Base-by-base conservation (phyloP, 169 alveolate species). In the Miamiensis avidus region DNA sequence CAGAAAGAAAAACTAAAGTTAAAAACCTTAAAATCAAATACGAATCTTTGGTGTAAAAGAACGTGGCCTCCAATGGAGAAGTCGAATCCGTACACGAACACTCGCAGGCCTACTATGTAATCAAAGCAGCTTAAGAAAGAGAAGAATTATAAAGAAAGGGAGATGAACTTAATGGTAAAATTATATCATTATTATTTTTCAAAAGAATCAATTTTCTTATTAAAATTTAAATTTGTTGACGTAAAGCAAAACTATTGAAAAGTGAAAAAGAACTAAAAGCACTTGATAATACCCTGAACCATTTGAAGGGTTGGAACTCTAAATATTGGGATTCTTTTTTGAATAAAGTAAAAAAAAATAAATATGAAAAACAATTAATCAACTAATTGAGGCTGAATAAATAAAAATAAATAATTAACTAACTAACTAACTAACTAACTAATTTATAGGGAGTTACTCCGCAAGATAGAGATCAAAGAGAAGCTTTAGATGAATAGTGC, bases 81-180 rank as follows among this genome's bases (percentile, higher is more conserved):
- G 95, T 91, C 33, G 98, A 95, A 85, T 89, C 91, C 76, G 94
- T 90, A 72, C 92, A 92, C 65, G 97, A 94, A 82, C 96, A 95
- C 81, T 92, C 97, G n/a, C 91, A 96, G 84, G 98, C 98, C 6
- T 96, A 96, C 88, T 96, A 95, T 85, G 97, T 96, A 0, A 94
- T 96, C 29, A 96, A 96, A 82, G 97, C 98, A 0, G 97, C 98
- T 32, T 92, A 96, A 83, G 97, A 94, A 83, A 94, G 96, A 89
- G 98, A 96, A 88, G 97, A 94, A 76, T 88, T 96, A 1, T 93
- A 96, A 86, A 90, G 98, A 86, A 94, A 96, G 74, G 97, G 97
- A 49, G 98, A 96, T 91, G 98, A 96, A 83, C 91, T 96, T 33
- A 97, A 95, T 88, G 96, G 97, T 27, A 49, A 64, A 0, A 74